Percentiles rank a stretch among this genome's conserved stretches.
phyloP scores from a whole-genome alignment of 108 stramenopile genomes.

The Nitzschia sp. region DNA sequence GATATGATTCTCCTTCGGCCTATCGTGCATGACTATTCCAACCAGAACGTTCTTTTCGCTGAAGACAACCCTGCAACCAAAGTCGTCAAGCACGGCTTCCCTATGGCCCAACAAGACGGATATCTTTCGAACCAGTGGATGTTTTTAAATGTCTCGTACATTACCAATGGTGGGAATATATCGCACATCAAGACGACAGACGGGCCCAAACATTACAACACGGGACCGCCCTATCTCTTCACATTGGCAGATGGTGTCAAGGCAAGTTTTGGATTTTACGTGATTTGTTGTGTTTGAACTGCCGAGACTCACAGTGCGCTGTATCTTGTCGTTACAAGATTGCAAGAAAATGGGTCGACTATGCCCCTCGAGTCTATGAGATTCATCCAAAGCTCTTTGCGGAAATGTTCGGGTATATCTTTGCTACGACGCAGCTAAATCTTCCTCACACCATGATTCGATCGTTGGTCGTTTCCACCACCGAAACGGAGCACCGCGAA shows the following conservation, averaged over 20 bases:
- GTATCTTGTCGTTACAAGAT: slow-evolving; percentile 72
- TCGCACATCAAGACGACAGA: slow-evolving; percentile 50
- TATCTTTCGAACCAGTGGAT: slow-evolving; percentile 50
- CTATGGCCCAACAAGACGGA: slow-evolving; percentile 88
- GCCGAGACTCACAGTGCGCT: too few relatives aligned
- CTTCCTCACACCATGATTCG: slow-evolving; percentile 67
- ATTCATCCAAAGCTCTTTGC: slow-evolving; percentile 74
- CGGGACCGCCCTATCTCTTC: slow-evolving; percentile 73
- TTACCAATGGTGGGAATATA: slow-evolving; percentile 1
- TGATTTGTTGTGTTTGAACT: too few relatives aligned
- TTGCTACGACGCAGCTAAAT: slow-evolving; percentile 73
- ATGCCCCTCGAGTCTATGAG: slow-evolving; percentile 68
- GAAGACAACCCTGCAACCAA: not conserved
- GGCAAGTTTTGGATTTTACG: too few relatives aligned
- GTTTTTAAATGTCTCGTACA: slow-evolving; percentile 9
- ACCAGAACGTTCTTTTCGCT: slow-evolving; percentile 9
- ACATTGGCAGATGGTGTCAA: slow-evolving; percentile 66
- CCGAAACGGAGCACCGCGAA: slow-evolving; percentile 38
- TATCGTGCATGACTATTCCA: slow-evolving; percentile 69
- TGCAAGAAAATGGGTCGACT: slow-evolving; percentile 68
- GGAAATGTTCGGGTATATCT: slow-evolving; percentile 80
- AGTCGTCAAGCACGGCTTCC: slow-evolving; percentile 80
- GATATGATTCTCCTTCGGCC: slow-evolving; percentile 78
- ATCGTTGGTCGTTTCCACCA: slow-evolving; percentile 67
- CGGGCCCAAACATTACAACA: slow-evolving; percentile 51